These are phyloP conservation scores for Solanum lignicaule DNA, from an alignment of 257 asterid species.

Conservation along the genomic window DNA sequence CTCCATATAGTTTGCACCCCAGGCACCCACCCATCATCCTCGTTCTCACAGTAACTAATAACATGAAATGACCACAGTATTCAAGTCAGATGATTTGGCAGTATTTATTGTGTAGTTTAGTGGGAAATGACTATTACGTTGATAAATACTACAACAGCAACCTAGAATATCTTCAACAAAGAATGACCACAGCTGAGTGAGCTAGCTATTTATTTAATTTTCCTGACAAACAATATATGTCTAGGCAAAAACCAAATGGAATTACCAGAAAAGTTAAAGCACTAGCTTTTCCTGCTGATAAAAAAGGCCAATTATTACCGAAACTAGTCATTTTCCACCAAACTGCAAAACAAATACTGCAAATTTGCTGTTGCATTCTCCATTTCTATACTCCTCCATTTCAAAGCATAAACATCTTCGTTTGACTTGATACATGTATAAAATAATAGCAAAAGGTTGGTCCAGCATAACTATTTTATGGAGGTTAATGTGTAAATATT, in stretches of 20 bases:
- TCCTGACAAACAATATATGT: background rate
- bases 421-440: background rate
- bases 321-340: background rate
- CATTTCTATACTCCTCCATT: background rate
- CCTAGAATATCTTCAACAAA: background rate
- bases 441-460: background rate
- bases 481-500: background rate
- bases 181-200: background rate
- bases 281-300: background rate
- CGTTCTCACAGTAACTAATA: background rate
- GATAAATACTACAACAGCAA: background rate
- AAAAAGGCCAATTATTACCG: background rate
- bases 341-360: background rate
- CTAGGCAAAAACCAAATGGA: background rate
- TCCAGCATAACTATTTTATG: background rate
- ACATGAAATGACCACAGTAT: background rate
- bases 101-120: background rate
- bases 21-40: background rate
- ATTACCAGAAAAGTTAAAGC: background rate
- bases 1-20: background rate
- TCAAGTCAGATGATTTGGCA: background rate
- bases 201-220: background rate
- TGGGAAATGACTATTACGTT: background rate
- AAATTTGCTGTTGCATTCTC: background rate
- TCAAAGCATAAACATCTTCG: background rate